Base-by-base conservation (phyloP, 257 asterid species). In the Haberlea rhodopensis region DNA sequence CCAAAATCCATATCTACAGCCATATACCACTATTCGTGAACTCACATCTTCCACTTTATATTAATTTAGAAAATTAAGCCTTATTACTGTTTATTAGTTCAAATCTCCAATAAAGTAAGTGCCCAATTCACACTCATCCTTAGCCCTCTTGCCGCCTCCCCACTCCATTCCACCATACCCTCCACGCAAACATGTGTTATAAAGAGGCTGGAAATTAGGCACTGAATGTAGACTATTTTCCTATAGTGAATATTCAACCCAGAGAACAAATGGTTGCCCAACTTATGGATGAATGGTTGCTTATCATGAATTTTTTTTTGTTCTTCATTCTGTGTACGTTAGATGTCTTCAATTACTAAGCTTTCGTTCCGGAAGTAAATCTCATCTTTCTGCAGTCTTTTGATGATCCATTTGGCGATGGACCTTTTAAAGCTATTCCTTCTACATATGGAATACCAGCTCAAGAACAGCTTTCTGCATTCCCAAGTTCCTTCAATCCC, bases 351-450 rank as follows among this genome's bases (percentile, higher is more conserved):
- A 24, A 37, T 53, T 69, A 55, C 15, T 19, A n/a, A 53, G 8
- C 2, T 52, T 4, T 10, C 24, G 29, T 15, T 27, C 28, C 8
- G 60, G 51, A 32, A 4, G 40, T 37, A 55, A 60, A 26, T 37
- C 65, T 65, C 46, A 40, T 68, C 21, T 64, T 53, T 66, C 60
- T 80, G 82, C 87, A 89, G 97, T 72, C 87, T 52, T 94, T 84
- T 74, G 95, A 83, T 62, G 97, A 94, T 73, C 99, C 96, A 25
- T 94, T 94, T 67, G 99, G 99, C 48, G 96, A 94, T 71, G 95
- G 95, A 40, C 95, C 96, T 20, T 94, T 94, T 76, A 84, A 40
- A 82, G 99, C 99, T 34, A 31, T 80, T 70, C 78, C 90, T 71
- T 58, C 95, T 22, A 5, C 82, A 2, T 78, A 76, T 29, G 57